Evolutionary conservation across 2,329 filamentous ascomycete species (phyloP), one percentile per base, ranked within the genome.

Genomic region (Diaporthe caulivora): DNA sequence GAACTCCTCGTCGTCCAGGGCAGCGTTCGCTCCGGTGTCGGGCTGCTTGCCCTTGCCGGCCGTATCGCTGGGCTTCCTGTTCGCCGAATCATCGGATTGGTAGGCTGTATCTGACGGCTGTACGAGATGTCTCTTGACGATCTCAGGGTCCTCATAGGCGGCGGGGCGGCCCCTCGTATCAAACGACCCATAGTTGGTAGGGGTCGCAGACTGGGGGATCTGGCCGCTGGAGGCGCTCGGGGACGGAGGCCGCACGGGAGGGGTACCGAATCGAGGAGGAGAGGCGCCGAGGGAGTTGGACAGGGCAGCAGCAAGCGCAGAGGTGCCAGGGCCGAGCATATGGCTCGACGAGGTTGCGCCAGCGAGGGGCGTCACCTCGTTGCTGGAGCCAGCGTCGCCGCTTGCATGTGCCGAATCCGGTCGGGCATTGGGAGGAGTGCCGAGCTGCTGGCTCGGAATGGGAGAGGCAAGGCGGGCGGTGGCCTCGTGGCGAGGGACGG

Each of bases 101-200:
- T 84, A n/a, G 42, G 80, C 82, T 3, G 82, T 80, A 70, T 90
- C 89, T 26, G 84, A 84, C 3, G 93, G 92, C 79, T 93, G 91
- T 26, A 98, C 94, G 78, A 97, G 84, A 86, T 99, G 97, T 77
- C 96, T 90, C 81, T 92, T 95, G 77, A 99, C 90, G 70, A 98
- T 94, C 81, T 98, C 95, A 21, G 95, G 93, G 79, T 98, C 95
- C 83, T 98, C 95, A 80, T 92, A 93, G 6, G 92, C 91, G 29
- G 87, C 91, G 53, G 86, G 84, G 65, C 88, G 89, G 53, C 89
- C 88, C 76, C 92, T 89, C 65, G 90, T 90, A 76, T 97, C 94
- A 78, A 97, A 95, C 13, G 95, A 98, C 70, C 95, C 96, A 82
- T 97, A 97, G 79, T 93, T 94, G 75, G 92, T 93, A 34, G 91